Conservation (phyloP, 805 yeast species). For the Teunomyces kruisii region DNA sequence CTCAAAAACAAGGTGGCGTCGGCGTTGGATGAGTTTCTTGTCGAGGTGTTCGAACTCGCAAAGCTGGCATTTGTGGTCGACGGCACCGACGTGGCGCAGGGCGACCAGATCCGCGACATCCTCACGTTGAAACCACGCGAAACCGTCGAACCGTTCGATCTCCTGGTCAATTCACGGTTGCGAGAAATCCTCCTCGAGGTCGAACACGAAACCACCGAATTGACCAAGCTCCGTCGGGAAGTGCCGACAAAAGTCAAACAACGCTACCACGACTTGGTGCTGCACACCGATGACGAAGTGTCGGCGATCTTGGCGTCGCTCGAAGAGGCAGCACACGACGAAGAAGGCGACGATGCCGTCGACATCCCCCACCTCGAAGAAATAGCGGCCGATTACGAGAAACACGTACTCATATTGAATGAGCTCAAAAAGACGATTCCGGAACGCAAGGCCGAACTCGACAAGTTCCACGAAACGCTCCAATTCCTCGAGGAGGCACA, state of each 20-base stretch:
- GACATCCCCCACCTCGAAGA: constrained; percentile 13
- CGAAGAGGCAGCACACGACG: constrained; percentile 12
- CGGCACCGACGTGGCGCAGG: constrained; percentile 32
- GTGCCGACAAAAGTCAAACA: constrained; percentile 45
- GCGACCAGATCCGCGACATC: constrained; percentile 14
- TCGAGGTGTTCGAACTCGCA: constrained; percentile 57
- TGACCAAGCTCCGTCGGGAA: constrained; percentile 54
- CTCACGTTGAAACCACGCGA: constrained; percentile 29
- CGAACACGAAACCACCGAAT: constrained; percentile 59
- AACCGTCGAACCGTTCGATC: constrained; percentile 70
- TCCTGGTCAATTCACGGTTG: constrained; percentile 57
- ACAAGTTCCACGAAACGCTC: constrained; percentile 31
- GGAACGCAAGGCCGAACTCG: constrained; percentile 32
- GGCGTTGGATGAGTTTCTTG: constrained; percentile 46
- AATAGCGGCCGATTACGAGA: constrained; percentile 25
- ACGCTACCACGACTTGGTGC: constrained; percentile 35
- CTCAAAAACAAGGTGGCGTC: constrained; percentile 44
- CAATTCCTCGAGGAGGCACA: constrained; percentile 23
- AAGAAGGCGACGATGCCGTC: constrained; percentile 9
- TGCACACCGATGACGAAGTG: constrained; percentile 30
- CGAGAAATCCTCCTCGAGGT: constrained; percentile 57
- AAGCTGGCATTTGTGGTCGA: constrained; percentile 57
- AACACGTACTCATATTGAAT: constrained; percentile 26
- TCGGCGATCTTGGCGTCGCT: constrained; percentile 24
- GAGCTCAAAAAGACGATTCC: constrained; percentile 39